Conservation (phyloP, 495 filamentous ascomycete genomes). For the Aspergillus sclerotiicarbonarius region DNA sequence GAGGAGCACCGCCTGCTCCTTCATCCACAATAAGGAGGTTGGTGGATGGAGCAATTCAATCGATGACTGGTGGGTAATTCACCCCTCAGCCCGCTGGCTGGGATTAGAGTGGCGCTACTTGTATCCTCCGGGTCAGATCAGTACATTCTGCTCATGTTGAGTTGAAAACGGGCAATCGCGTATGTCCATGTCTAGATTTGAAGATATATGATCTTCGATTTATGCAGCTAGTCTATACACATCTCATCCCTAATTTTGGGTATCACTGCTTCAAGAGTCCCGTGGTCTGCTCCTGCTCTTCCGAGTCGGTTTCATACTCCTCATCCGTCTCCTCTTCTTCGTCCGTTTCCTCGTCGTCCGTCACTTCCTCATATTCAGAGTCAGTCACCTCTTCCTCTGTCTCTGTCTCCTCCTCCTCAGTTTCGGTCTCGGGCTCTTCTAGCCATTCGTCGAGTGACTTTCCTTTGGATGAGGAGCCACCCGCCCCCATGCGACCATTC, state of each 20-base stretch:
- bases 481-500: conserved; percentile 14
- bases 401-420: conserved; percentile 48
- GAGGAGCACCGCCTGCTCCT: conserved; percentile 10
- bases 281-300: conserved; percentile 15
- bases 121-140: too few relatives aligned
- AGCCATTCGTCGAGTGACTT: conserved; percentile 93
- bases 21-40: too few relatives aligned
- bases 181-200: background rate
- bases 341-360: conserved; percentile 14
- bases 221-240: too few relatives aligned
- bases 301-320: conserved; percentile 22
- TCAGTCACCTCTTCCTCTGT: conserved; percentile 49
- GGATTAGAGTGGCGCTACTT: too few relatives aligned
- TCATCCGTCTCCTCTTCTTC: conserved; percentile 13
- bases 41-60: too few relatives aligned
- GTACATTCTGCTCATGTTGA: too few relatives aligned
- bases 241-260: background rate
- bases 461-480: conserved; percentile 32
- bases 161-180: too few relatives aligned
- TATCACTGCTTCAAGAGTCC: conserved; percentile 14
- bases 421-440: conserved; percentile 48
- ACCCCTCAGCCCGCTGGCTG: too few relatives aligned
- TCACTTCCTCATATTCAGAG: conserved; percentile 44
- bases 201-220: background rate
- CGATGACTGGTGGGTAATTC: too few relatives aligned